Evolutionary conservation across 169 alveolate species (phyloP).

Genomic region (Pseudocohnilembus persalinus): DNA sequence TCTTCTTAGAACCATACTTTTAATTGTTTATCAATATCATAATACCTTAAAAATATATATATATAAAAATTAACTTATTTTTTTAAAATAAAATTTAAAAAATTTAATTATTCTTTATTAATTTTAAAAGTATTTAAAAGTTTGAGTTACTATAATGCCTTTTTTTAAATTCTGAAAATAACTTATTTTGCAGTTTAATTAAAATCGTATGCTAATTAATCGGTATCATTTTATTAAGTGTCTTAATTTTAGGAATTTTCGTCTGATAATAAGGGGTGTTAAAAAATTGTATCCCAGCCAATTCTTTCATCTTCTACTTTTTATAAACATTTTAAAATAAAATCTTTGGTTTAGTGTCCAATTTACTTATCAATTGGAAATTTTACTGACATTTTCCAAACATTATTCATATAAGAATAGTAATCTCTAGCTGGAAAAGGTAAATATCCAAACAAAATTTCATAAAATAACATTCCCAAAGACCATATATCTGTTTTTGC

Average conservation of each 20-base stretch:
- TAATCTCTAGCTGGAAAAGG: slow-evolving; percentile 45
- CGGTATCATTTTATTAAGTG: neutral
- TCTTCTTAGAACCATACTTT: slow-evolving; percentile 20
- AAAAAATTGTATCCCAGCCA: slow-evolving; percentile 43
- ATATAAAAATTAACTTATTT: neutral
- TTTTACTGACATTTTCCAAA: slow-evolving; percentile 27
- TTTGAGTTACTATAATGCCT: neutral
- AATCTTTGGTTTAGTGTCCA: slow-evolving; percentile 29
- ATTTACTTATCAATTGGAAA: slow-evolving; percentile 38
- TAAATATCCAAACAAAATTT: neutral
- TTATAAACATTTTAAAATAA: slow-evolving; percentile 21
- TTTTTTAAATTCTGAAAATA: neutral
- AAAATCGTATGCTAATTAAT: neutral
- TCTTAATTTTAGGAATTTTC: neutral
- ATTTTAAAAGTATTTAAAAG: too few relatives aligned
- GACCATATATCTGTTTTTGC: slow-evolving; percentile 2
- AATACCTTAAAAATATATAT: neutral
- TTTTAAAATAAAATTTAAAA: too few relatives aligned
- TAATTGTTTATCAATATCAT: slow-evolving; percentile 11
- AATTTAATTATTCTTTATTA: too few relatives aligned
- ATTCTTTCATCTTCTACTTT: slow-evolving; percentile 35
- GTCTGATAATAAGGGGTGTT: slow-evolving; percentile 9
- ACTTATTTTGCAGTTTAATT: neutral
- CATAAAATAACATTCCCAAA: neutral
- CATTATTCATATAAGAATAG: slow-evolving; percentile 30